A percentile compares a stretch with the other conserved stretches of the same genome.
Evolutionary conservation across 768 basidiomycete genomes (phyloP).

Genomic region (Podaxis rugospora): DNA sequence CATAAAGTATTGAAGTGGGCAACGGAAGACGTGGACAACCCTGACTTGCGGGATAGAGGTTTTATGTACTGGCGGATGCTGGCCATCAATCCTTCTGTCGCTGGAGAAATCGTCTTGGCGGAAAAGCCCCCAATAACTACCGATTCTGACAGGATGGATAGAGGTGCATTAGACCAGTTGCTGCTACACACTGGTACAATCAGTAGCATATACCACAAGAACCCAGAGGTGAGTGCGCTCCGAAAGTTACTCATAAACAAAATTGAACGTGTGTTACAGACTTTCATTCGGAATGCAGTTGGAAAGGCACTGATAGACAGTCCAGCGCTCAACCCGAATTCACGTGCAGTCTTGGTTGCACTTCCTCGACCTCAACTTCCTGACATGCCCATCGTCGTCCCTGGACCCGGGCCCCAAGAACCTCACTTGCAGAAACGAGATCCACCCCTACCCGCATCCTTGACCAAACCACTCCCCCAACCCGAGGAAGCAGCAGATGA

Average conservation of each 20-base stretch:
- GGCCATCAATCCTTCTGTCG: conserved; percentile 85
- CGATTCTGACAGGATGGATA: conserved; percentile 96
- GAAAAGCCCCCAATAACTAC: conserved; percentile 98
- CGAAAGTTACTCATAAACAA: background rate
- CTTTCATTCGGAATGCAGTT: conserved; percentile 88
- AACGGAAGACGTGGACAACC: conserved; percentile 97
- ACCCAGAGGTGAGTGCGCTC: conserved; percentile 67
- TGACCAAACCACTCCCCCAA: conserved; percentile 16
- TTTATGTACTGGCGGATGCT: conserved; percentile 99
- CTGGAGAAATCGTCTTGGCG: conserved; percentile 84
- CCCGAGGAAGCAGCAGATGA: conserved; percentile 27
- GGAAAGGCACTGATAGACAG: conserved; percentile 83
- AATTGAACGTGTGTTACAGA: conserved; percentile 36
- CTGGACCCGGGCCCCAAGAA: conserved; percentile 64
- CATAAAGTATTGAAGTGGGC: conserved; percentile 96
- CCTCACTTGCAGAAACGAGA: conserved; percentile 25
- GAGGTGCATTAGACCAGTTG: conserved; percentile 92
- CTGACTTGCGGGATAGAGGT: conserved; percentile 93
- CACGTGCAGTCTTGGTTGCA: conserved; percentile 66
- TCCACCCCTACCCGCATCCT: conserved; percentile 16
- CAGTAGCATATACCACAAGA: conserved; percentile 97
- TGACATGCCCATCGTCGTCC: conserved; percentile 39
- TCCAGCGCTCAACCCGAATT: conserved; percentile 83
- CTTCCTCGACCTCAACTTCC: conserved; percentile 50
- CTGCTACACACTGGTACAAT: conserved; percentile 91